phyloP scores from a whole-genome alignment of 2,329 filamentous ascomycete species.

The Alternaria postmessia region DNA sequence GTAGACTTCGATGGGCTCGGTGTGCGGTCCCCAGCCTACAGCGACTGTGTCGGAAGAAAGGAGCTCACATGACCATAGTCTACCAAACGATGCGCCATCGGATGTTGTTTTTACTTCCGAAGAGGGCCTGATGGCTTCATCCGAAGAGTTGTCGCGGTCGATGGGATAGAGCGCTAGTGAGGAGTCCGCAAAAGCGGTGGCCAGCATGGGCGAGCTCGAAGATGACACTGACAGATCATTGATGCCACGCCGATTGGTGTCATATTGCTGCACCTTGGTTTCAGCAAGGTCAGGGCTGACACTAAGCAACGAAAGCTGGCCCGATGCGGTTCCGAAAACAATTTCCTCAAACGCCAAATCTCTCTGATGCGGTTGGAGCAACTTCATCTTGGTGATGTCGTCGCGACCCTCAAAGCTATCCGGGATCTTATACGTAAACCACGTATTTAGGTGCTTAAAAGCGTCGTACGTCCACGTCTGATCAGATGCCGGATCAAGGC shows the following conservation, averaged over 20 bases:
- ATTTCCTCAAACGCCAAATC: conserved; percentile 54
- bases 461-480: conserved; percentile 40
- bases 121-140: conserved; percentile 32
- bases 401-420: conserved; percentile 62
- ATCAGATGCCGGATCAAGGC: conserved; percentile 16
- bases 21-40: conserved; percentile 57
- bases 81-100: conserved; percentile 26
- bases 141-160: conserved; percentile 28
- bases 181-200: conserved; percentile 59
- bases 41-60: conserved; percentile 60
- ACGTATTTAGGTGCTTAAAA: conserved; percentile 50
- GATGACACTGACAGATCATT: conserved; percentile 59
- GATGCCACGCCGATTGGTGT: conserved; percentile 56
- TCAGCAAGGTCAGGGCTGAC: conserved; percentile 23
- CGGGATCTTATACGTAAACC: conserved; percentile 62
- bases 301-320: conserved; percentile 55
- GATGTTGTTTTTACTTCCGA: conserved; percentile 28
- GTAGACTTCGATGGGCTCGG: conserved; percentile 59
- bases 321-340: conserved; percentile 65
- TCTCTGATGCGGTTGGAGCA: conserved; percentile 57
- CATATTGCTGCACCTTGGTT: conserved; percentile 40
- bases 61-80: conserved; percentile 62
- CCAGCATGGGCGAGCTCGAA: conserved; percentile 56
- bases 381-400: conserved; percentile 66
- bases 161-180: conserved; percentile 58